Conservation (phyloP, 192 early-diverging fungal species). For the Gaertneriomyces sp. region DNA sequence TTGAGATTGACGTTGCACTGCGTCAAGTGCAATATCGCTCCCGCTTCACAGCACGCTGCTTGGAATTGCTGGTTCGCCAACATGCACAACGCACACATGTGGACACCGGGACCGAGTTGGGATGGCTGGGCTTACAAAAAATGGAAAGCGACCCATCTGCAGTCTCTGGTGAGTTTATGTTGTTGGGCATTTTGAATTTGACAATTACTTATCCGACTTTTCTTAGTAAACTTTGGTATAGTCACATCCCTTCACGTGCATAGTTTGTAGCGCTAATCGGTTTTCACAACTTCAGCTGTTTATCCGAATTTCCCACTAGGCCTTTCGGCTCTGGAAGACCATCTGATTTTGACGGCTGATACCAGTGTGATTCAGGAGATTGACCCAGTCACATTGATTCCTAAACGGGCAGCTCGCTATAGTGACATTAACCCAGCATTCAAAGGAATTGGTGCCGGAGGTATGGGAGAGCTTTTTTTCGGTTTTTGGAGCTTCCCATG, state of each 20-base stretch:
- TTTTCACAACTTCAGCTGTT: constrained; percentile 13
- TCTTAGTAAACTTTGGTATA: constrained; percentile 9
- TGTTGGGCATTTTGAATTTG: background rate
- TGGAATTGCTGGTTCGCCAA: constrained; percentile 21
- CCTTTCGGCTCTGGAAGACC: background rate
- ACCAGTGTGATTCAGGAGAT: constrained; percentile 29
- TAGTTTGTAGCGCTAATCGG: background rate
- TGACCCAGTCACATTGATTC: constrained; percentile 31
- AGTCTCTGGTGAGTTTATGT: constrained; percentile 10
- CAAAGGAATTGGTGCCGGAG: constrained; percentile 4
- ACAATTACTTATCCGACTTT: background rate
- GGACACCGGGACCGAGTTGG: background rate
- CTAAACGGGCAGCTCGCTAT: constrained; percentile 26
- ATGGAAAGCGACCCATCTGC: constrained; percentile 18
- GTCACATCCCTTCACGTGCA: background rate
- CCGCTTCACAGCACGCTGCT: constrained; percentile 19
- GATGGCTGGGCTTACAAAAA: constrained; percentile 14
- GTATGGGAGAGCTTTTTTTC: no score
- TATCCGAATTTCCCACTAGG: constrained; percentile 27
- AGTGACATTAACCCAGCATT: constrained; percentile 27
- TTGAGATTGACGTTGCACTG: constrained; percentile 23
- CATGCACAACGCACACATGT: constrained; percentile 1
- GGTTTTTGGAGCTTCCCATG: no score
- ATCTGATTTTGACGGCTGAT: constrained; percentile 12
- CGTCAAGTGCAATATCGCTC: constrained; percentile 23